A percentile compares a stretch with the other conserved stretches of the same genome.
Evolutionary conservation across 306 rosid genomes (phyloP).

Genomic region (Prunus campanulata): DNA sequence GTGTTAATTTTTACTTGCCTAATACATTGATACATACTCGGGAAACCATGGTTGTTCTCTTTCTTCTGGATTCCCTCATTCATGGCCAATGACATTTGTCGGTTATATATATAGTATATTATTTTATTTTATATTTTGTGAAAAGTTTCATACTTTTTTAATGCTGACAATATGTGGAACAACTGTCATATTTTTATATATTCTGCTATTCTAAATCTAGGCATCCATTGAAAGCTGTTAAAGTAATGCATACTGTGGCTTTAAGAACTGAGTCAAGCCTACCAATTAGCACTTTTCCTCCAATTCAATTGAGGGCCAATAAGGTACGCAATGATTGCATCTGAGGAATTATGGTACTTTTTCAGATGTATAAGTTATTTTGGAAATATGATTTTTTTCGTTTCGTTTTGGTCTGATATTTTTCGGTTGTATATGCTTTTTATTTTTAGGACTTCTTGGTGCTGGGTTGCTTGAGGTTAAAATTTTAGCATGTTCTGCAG

Average conservation of each 20-base stretch:
- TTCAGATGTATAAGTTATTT: not conserved
- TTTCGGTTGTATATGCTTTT: not conserved
- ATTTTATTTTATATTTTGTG: no score
- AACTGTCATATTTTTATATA: not conserved
- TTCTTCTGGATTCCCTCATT: not conserved
- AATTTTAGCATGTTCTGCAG: not conserved
- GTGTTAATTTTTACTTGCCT: no score
- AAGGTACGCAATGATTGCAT: conserved; percentile 37
- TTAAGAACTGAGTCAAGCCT: conserved; percentile 71
- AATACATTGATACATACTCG: not conserved
- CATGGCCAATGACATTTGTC: not conserved
- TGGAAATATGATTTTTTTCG: not conserved
- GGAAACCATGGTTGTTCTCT: not conserved
- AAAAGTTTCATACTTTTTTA: not conserved
- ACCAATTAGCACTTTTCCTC: conserved; percentile 41
- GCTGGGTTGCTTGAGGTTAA: not conserved
- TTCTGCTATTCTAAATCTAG: conserved; percentile 37
- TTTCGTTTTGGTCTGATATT: not conserved
- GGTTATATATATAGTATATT: not conserved
- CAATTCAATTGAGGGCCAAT: conserved; percentile 38
- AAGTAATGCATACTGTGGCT: conserved; percentile 92
- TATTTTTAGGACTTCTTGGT: not conserved
- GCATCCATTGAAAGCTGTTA: conserved; percentile 91
- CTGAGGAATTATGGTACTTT: not conserved
- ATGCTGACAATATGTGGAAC: not conserved